Evolutionary conservation across 1,284 basidiomycete species (phyloP).

Genomic region (Heterobasidion occidentale): DNA sequence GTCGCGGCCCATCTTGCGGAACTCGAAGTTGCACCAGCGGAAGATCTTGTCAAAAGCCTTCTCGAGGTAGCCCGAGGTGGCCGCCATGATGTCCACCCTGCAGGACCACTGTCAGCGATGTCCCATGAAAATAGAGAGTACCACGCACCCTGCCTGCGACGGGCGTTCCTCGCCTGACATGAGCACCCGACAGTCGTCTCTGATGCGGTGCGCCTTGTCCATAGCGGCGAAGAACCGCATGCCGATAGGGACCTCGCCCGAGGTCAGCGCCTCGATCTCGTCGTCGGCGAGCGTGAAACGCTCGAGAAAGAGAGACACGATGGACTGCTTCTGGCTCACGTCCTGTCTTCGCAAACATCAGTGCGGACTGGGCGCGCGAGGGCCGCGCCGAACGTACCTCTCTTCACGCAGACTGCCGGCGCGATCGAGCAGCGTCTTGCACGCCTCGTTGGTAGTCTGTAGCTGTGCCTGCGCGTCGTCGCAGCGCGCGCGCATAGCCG

Average conservation of each 20-base stretch:
- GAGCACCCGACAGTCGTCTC: conserved; percentile 79
- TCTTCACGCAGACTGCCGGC: conserved; percentile 80
- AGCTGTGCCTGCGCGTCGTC: conserved; percentile 79
- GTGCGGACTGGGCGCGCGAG: neutral
- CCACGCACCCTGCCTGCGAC: conserved; percentile 70
- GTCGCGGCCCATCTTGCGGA: conserved; percentile 75
- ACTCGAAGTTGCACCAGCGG: conserved; percentile 82
- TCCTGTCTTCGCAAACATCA: conserved; percentile 40
- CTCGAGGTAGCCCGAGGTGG: conserved; percentile 78
- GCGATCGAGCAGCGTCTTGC: conserved; percentile 78
- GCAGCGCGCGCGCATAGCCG: conserved; percentile 74
- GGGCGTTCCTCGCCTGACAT: conserved; percentile 83
- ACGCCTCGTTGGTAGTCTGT: conserved; percentile 69
- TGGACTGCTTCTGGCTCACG: conserved; percentile 61
- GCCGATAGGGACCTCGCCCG: conserved; percentile 72
- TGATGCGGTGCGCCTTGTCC: conserved; percentile 80
- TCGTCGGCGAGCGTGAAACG: conserved; percentile 78
- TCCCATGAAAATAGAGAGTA: neutral
- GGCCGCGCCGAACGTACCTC: conserved; percentile 41
- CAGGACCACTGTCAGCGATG: neutral
- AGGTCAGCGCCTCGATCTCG: conserved; percentile 70
- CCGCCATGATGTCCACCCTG: conserved; percentile 84
- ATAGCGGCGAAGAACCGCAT: conserved; percentile 76
- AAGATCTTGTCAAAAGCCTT: conserved; percentile 86
- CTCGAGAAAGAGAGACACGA: conserved; percentile 74